phyloP scores from a whole-genome alignment of 306 rosid genomes.

The Dryas octopetala region DNA sequence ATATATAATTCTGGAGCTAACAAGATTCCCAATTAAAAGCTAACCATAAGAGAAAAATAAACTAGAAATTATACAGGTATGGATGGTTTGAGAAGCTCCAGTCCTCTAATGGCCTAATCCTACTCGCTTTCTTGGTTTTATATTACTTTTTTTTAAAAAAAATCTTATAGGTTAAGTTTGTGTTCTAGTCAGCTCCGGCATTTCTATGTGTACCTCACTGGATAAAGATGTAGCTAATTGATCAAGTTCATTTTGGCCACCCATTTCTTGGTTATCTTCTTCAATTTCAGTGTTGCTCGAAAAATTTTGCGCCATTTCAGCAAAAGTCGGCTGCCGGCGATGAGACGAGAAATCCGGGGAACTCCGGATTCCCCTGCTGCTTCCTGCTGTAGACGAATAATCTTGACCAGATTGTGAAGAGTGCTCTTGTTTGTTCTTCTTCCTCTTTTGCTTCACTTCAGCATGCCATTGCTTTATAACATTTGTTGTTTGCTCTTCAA shows the following conservation, averaged over 20 bases:
- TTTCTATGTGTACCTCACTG: slow-evolving; percentile 2
- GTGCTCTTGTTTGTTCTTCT: slow-evolving; percentile 16
- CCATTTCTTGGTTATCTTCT: slow-evolving; percentile 20
- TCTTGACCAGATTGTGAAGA: slow-evolving; percentile 11
- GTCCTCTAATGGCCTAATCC: neutral
- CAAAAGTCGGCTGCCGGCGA: slow-evolving; percentile 10
- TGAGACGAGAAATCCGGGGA: slow-evolving; percentile 14
- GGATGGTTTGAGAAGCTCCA: neutral
- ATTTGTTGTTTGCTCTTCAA: slow-evolving; percentile 44
- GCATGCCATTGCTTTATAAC: slow-evolving; percentile 50
- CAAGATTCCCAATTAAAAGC: no score
- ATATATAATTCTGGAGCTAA: neutral
- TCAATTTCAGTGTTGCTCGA: slow-evolving; percentile 19
- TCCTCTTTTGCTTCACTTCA: slow-evolving; percentile 46
- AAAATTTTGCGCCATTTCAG: neutral
- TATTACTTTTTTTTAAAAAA: neutral
- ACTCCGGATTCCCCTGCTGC: neutral
- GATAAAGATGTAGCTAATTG: neutral
- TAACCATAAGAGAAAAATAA: neutral
- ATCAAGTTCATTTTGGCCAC: neutral
- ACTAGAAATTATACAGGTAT: neutral
- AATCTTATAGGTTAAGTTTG: neutral
- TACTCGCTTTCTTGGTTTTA: neutral
- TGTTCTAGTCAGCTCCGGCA: neutral
- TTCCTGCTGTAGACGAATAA: slow-evolving; percentile 20